Evolutionary conservation across 2,329 filamentous ascomycete genomes (phyloP).

Genomic region (Botrytis porri): DNA sequence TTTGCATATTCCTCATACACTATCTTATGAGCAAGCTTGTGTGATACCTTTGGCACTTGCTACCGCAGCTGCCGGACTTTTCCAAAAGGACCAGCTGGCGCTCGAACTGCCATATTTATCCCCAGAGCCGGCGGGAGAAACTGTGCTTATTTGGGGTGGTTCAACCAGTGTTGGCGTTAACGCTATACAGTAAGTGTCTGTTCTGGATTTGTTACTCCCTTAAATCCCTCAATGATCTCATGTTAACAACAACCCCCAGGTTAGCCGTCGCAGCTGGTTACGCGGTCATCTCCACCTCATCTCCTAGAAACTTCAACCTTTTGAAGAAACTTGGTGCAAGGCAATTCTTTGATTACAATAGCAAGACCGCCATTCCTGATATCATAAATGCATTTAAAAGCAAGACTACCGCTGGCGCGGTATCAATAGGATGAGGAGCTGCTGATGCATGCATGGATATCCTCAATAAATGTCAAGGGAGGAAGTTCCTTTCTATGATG

Average conservation of each 20-base stretch:
- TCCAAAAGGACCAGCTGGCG: constrained; percentile 29
- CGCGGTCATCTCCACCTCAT: constrained; percentile 42
- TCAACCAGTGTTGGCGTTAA: constrained; percentile 30
- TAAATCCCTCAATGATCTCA: too few relatives aligned
- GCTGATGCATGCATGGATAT: constrained; percentile 17
- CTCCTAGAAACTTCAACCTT: constrained; percentile 39
- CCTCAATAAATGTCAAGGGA: constrained; percentile 7
- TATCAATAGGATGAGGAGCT: constrained; percentile 8
- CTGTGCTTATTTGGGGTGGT: constrained; percentile 39
- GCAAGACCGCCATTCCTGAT: constrained; percentile 20
- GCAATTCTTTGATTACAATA: constrained; percentile 42
- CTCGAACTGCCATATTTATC: constrained; percentile 32
- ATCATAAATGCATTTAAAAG: constrained; percentile 24
- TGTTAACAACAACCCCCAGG: neutral
- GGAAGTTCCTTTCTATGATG: constrained; percentile 2
- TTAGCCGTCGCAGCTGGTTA: constrained; percentile 44
- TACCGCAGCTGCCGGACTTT: constrained; percentile 37
- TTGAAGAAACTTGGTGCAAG: constrained; percentile 43
- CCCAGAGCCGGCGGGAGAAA: constrained; percentile 35
- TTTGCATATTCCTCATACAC: constrained; percentile 32
- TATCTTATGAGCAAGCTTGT: constrained; percentile 36
- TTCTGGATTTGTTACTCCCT: neutral
- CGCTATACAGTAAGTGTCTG: constrained; percentile 37
- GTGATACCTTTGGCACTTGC: constrained; percentile 37
- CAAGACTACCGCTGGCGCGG: constrained; percentile 37